Conservation (phyloP, 352 stramenopile species). For the Elongisporangium senticosum region DNA sequence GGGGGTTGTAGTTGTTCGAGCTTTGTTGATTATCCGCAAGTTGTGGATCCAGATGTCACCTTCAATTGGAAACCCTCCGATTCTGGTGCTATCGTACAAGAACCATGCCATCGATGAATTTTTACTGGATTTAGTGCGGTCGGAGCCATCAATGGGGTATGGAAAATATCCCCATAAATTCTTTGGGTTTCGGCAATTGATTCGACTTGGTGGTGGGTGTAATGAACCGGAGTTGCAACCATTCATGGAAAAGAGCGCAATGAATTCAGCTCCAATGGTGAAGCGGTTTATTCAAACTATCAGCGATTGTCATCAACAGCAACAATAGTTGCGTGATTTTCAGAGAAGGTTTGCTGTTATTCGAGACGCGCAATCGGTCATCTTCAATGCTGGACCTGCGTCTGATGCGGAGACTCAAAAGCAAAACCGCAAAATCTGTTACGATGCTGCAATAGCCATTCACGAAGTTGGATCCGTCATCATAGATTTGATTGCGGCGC, state of each 20-base stretch:
- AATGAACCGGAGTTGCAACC: constrained; percentile 45
- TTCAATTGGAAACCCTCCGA: constrained; percentile 64
- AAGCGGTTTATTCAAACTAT: constrained; percentile 18
- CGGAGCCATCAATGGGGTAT: constrained; percentile 19
- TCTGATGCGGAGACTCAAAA: constrained; percentile 6
- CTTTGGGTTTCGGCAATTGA: constrained; percentile 30
- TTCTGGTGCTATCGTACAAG: constrained; percentile 85
- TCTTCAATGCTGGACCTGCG: constrained; percentile 1
- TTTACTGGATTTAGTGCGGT: constrained; percentile 63
- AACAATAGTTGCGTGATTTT: constrained; percentile 15
- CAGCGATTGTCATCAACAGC: constrained; percentile 20
- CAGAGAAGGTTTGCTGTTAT: constrained; percentile 8
- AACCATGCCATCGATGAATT: constrained; percentile 89
- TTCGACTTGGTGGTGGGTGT: constrained; percentile 65
- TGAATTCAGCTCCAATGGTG: constrained; percentile 10
- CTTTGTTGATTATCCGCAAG: constrained; percentile 66
- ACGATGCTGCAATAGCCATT: constrained; percentile 9
- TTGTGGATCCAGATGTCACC: constrained; percentile 64
- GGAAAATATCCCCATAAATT: too few species aligned
- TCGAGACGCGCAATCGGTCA: constrained; percentile 7
- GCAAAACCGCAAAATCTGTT: constrained; percentile 9
- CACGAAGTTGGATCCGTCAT: constrained; percentile 3
- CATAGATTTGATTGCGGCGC: constrained; percentile 3
- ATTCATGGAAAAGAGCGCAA: constrained; percentile 31
- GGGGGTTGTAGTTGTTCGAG: constrained; percentile 74